phyloP scores from a whole-genome alignment of 23 red algal genomes.

The Gracilaria domingensis region DNA sequence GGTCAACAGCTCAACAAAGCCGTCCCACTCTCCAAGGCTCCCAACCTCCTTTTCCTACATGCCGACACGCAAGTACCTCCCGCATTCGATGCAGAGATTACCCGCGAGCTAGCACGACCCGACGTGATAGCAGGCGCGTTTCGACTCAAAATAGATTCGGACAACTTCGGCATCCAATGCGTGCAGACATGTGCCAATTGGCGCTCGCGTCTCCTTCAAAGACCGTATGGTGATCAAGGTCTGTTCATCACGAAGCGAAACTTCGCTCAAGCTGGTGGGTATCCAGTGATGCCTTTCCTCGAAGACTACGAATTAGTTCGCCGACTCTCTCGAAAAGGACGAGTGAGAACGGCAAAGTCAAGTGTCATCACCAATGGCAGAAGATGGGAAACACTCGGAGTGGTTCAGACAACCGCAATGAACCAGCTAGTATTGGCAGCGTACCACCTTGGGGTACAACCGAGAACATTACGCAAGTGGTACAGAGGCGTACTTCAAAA shows the following conservation, averaged over 20 bases:
- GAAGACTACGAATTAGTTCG: conserved; percentile 86
- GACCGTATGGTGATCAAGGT: conserved; percentile 95
- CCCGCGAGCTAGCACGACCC: conserved; percentile 13
- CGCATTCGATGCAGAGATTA: conserved; percentile 54
- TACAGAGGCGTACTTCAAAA: conserved; percentile 51
- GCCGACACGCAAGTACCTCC: conserved; percentile 75
- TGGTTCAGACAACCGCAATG: conserved; percentile 82
- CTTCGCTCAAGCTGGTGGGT: conserved; percentile 79
- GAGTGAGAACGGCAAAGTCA: conserved; percentile 48
- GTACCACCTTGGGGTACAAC: conserved; percentile 49
- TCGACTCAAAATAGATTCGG: conserved; percentile 61
- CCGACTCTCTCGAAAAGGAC: conserved; percentile 32
- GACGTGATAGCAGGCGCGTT: conserved; percentile 76
- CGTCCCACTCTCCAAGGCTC: conserved; percentile 34
- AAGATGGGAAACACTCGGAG: conserved; percentile 79
- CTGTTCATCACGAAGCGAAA: conserved; percentile 62
- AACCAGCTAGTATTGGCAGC: conserved; percentile 88
- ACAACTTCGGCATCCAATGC: conserved; percentile 25
- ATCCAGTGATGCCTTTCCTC: conserved; percentile 65
- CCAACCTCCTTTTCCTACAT: conserved; percentile 81
- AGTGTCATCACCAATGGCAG: conserved; percentile 64
- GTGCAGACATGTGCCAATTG: conserved; percentile 75
- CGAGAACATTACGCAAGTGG: conserved; percentile 37
- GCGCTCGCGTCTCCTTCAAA: conserved; percentile 51
- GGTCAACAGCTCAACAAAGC: conserved; percentile 78